phyloP scores from a whole-genome alignment of 2,329 filamentous ascomycete species.

The Cytospora leucostoma region DNA sequence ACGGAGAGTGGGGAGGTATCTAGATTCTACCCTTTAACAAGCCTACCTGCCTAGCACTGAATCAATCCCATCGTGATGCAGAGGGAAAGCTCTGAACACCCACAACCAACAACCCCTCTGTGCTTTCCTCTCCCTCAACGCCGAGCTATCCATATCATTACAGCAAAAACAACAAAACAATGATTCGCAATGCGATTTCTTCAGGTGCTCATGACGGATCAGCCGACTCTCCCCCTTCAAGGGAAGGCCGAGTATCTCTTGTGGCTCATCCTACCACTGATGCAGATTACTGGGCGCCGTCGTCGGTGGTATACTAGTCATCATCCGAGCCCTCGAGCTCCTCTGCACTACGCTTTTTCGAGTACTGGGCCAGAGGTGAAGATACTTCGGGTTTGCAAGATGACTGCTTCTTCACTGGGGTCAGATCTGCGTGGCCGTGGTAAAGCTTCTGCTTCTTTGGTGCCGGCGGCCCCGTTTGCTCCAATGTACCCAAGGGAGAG shows the following conservation, averaged over 20 bases:
- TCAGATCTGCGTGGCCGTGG: not conserved
- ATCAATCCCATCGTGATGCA: conserved; percentile 2
- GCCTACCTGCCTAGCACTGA: not conserved
- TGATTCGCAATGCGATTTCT: not conserved
- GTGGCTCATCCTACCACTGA: not conserved
- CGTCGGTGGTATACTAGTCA: not conserved
- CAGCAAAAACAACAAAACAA: conserved; percentile 2
- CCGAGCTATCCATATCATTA: conserved; percentile 10
- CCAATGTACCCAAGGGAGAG: not conserved
- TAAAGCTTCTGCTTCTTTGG: not conserved
- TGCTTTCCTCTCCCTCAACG: conserved; percentile 11
- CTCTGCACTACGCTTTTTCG: not conserved
- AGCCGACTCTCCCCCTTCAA: not conserved
- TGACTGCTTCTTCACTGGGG: not conserved
- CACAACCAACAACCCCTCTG: not conserved
- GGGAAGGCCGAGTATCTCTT: not conserved
- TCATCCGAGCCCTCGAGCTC: not conserved
- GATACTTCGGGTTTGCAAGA: not conserved
- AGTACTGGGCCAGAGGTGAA: not conserved
- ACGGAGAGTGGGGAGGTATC: not conserved
- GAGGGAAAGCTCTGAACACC: not conserved
- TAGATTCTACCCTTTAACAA: not conserved
- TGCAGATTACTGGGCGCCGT: too few species aligned
- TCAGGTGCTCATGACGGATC: not conserved
- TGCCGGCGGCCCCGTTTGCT: not conserved